Evolutionary conservation across 192 early-diverging fungal species (phyloP).

Genomic region (Podila epigama): DNA sequence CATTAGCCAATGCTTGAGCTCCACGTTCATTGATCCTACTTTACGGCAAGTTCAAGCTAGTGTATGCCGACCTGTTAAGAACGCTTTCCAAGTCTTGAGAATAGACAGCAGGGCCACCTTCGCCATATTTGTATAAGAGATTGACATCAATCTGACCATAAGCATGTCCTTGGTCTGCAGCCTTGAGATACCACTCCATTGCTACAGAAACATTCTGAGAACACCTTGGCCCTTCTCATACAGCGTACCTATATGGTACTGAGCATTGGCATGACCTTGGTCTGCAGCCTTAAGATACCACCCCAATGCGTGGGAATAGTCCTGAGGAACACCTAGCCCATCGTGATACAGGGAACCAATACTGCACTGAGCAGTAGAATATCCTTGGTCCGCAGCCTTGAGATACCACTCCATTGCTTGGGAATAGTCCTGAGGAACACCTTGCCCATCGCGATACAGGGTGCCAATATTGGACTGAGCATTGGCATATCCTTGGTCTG

Average conservation of each 20-base stretch:
- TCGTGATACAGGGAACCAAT: neutral
- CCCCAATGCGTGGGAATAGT: neutral
- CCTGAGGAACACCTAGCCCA: neutral
- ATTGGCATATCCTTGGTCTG: neutral
- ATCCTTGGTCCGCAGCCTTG: slow-evolving; percentile 1
- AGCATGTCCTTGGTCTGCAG: neutral
- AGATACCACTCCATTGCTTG: too few species aligned
- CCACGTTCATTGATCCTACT: too few species aligned
- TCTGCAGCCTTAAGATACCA: neutral
- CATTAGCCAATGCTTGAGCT: too few species aligned
- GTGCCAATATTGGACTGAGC: neutral
- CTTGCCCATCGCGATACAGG: neutral
- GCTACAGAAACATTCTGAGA: neutral
- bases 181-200: neutral
- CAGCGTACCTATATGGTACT: neutral
- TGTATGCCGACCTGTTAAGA: too few species aligned
- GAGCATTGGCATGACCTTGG: neutral
- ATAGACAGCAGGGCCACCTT: neutral
- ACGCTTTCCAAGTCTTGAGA: too few species aligned
- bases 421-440: neutral
- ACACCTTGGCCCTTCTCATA: neutral
- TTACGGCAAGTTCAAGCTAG: too few species aligned
- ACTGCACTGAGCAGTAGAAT: neutral
- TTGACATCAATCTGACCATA: neutral
- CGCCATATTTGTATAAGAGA: neutral